Conservation (phyloP, 2,329 filamentous ascomycete genomes). For the Ophioceras dolichostomum region DNA sequence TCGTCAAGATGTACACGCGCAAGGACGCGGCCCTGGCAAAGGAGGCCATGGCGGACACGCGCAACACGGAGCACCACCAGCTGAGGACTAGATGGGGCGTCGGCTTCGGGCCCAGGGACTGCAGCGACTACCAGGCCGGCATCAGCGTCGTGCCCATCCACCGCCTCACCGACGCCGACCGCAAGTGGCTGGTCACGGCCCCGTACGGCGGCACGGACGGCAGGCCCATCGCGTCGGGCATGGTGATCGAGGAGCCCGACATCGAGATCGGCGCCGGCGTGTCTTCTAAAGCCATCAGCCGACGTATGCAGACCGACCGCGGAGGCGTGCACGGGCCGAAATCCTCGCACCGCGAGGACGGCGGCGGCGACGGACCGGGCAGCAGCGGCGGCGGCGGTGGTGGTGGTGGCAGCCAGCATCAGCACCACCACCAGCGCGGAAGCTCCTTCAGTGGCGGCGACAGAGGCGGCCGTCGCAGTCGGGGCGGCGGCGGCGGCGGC, state of each 20-base stretch:
- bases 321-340: conserved; percentile 53
- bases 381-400: conserved; percentile 9
- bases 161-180: conserved; percentile 87
- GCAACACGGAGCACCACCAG: conserved; percentile 59
- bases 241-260: conserved; percentile 93
- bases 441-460: conserved; percentile 3
- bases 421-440: too few relatives aligned
- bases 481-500: conserved; percentile 11
- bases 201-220: conserved; percentile 90
- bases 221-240: conserved; percentile 61
- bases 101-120: conserved; percentile 91
- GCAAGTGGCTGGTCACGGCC: conserved; percentile 93
- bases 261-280: conserved; percentile 98
- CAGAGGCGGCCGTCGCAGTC: conserved; percentile 9
- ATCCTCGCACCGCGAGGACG: conserved; percentile 35
- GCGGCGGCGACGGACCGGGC: conserved; percentile 14
- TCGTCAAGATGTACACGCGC: conserved; percentile 95
- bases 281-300: conserved; percentile 75
- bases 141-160: conserved; percentile 86
- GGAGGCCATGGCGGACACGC: conserved; percentile 72
- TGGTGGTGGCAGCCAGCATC: conserved; percentile 8
- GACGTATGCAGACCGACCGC: conserved; percentile 58
- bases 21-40: conserved; percentile 75
- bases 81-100: conserved; percentile 93
- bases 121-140: conserved; percentile 87